phyloP scores from a whole-genome alignment of 345 rosid genomes.

The Zanthoxylum bungeanum region DNA sequence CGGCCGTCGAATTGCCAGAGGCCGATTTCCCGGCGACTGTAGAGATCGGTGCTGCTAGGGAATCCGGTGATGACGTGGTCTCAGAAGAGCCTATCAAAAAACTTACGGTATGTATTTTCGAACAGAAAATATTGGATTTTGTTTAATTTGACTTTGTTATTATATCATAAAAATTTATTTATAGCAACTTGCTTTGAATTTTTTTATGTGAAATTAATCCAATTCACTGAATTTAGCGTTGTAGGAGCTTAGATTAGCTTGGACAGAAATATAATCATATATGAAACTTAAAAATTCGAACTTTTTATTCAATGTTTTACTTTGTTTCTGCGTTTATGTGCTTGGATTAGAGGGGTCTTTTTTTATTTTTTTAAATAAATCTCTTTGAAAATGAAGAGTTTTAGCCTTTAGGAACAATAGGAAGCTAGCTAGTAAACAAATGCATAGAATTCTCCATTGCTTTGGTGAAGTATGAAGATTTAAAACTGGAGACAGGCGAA shows the following conservation, averaged over 20 bases:
- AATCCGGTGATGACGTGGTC: constrained; percentile 13
- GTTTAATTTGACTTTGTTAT: not conserved
- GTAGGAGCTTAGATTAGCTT: not conserved
- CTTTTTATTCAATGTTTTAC: not conserved
- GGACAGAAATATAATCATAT: not conserved
- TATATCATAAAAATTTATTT: not conserved
- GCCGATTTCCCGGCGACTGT: constrained; percentile 44
- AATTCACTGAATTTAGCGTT: not conserved
- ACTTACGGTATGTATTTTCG: constrained; percentile 46
- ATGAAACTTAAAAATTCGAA: not conserved
- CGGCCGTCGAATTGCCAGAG: constrained; percentile 65
- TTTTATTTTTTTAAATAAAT: not conserved
- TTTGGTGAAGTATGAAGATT: not conserved
- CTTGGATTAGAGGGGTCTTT: not conserved
- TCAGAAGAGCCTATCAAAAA: constrained; percentile 28
- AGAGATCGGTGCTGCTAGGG: constrained; percentile 40
- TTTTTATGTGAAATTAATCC: not conserved
- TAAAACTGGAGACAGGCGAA: not conserved
- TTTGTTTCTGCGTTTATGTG: not conserved
- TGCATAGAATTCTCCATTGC: not conserved
- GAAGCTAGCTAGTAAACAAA: not conserved
- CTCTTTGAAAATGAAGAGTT: not conserved
- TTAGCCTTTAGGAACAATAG: not conserved
- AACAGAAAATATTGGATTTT: not conserved
- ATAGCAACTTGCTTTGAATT: not conserved